Base-by-base conservation (phyloP, 305 asterid genomes). In the Solanum chacoense region DNA sequence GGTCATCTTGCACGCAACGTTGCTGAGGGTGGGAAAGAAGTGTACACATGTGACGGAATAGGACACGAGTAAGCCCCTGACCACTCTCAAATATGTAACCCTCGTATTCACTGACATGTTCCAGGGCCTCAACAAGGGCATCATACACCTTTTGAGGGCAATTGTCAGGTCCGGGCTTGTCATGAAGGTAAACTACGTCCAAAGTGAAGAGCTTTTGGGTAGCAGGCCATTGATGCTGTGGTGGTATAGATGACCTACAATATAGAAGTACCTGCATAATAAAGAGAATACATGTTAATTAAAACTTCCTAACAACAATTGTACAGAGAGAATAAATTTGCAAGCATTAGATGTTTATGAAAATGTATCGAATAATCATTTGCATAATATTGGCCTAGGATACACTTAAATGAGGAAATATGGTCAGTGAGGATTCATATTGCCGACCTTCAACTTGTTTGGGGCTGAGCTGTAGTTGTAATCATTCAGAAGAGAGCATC, bases 71-170 rank as follows among this genome's bases (percentile, higher is more conserved):
- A 85, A 95, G 90, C 71, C 99, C 99, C 88, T 95, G 99, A 38
- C 99, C 98, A 12, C 95, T 97, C 95, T 96, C 99, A 40, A 91
- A 93, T 89, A 96, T 95, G 92, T 95, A 98, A 50, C 98, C 99
- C 83, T 97, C 99, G 6, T 91, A 93, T 88, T 96, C 98, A 38
- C 96, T 93, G 89, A 95, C 93, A 34, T 87, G 93, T 88, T 98
- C 99, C 13, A 96, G 97, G 88, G 98, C 98, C 37, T 96, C 99
- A 24, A 98, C 99, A 10, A 98, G 97, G 79, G 96, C 93, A 85
- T 97, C 99, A 11, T 94, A 96, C 88, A 96, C 99, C 71, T 55
- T 89, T 90, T 97, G 99, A 55, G 99, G 99, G 85, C 99, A 97
- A 85, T 97, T 97, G 16, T 94, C 96, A 2, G 98, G 98, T 88